Conservation (phyloP, 1,284 basidiomycete species). For the Tylopilus sp. region DNA sequence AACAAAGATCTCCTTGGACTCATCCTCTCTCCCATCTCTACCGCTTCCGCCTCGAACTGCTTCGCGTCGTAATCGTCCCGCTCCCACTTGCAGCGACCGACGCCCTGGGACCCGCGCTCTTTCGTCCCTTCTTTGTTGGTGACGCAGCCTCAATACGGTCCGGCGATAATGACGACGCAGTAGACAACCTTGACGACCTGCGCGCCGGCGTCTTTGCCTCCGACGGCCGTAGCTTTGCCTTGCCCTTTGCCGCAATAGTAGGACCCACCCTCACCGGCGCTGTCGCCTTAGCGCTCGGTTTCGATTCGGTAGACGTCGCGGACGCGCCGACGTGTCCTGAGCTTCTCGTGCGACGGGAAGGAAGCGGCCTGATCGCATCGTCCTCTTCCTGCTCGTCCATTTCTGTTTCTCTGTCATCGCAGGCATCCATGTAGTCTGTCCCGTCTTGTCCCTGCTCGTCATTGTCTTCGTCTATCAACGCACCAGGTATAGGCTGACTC, state of each 20-base stretch:
- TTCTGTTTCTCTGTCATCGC: slow-evolving; percentile 22
- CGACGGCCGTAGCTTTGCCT: slow-evolving; percentile 13
- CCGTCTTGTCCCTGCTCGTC: slow-evolving; percentile 19
- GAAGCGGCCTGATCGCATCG: slow-evolving; percentile 53
- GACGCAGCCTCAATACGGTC: slow-evolving; percentile 21
- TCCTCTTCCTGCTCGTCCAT: slow-evolving; percentile 41
- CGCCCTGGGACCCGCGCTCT: slow-evolving; percentile 13
- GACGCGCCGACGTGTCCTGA: slow-evolving; percentile 16
- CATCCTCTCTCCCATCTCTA: slow-evolving; percentile 2
- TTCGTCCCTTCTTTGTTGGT: slow-evolving; percentile 25
- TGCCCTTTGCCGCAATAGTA: slow-evolving; percentile 9
- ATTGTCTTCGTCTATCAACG: slow-evolving; percentile 50
- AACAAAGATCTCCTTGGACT: neutral
- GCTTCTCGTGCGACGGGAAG: slow-evolving; percentile 29
- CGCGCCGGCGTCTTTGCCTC: slow-evolving; percentile 29
- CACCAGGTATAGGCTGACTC: slow-evolving; percentile 49
- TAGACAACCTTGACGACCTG: slow-evolving; percentile 32
- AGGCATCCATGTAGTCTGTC: slow-evolving; percentile 23
- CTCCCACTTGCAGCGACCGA: slow-evolving; percentile 6
- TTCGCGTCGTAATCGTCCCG: slow-evolving; percentile 22
- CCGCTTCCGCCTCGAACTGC: slow-evolving; percentile 29
- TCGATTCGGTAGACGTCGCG: slow-evolving; percentile 7
- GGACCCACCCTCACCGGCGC: neutral
- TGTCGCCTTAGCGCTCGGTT: slow-evolving; percentile 5
- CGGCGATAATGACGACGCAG: slow-evolving; percentile 28